Evolutionary conservation across 2,329 filamentous ascomycete species (phyloP), one percentile per base, ranked within the genome.

Genomic region (Fusarium devonianum): DNA sequence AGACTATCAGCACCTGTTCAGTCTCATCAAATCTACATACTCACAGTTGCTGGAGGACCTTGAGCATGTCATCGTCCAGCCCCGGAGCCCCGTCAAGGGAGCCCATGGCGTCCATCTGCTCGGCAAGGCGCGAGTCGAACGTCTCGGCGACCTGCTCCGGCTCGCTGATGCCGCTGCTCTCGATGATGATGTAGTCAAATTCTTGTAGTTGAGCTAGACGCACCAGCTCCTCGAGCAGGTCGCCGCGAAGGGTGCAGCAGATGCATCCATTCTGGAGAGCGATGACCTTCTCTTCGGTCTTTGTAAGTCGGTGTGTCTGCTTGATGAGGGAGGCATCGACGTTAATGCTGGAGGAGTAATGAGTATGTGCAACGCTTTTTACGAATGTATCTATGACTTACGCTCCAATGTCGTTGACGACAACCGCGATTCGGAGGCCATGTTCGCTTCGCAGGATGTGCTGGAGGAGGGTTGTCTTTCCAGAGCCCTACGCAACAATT

Each of bases 121-220:
- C 75, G 3, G 76, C 78, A 63, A 80, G 78, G 29, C 77, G 80
- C 5, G 77, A 71, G 23, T 86, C 85, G 60, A 90, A 90, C 0
- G 86, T 90, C 73, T 90, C 87, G 0, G 87, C 87, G 0, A 90
- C 87, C 60, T 90, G 87, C 71, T 88, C 85, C 0, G 85, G 86
- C 67, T 89, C 86, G 58, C 86, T 89, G 55, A 90, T 88, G 0
- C 87, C 85, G 3, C 81, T 87, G 64, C 85, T 88, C 68, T 90
- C 87, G 30, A 89, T 87, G 28, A 89, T 75, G 18, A 90, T 82
- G 66, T 90, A 90, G 66, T 90, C 85, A 26, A 90, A 86, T 38
- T 79, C 74, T 13, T 83, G 78, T 1, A 83, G 76, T 63, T 85
- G 80, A 0, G 86, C 67, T 2, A 90, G 74, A 1, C 78, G 78